Percentiles rank a stretch among this genome's conserved stretches.
phyloP scores from a whole-genome alignment of 2,329 filamentous ascomycete genomes.

The Monilinia polystroma region DNA sequence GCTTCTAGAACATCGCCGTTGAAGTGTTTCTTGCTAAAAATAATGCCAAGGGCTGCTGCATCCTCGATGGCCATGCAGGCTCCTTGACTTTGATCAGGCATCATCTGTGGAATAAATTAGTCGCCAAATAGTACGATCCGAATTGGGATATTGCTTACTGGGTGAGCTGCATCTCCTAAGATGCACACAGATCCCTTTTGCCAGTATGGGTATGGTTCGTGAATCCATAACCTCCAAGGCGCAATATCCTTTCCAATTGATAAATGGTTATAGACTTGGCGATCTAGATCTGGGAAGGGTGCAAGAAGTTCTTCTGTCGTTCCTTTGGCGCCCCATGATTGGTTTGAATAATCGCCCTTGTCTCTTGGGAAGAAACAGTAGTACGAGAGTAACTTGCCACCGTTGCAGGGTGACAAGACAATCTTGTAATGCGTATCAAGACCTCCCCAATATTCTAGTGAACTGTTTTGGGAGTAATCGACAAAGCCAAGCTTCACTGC shows the following conservation, averaged over 20 bases:
- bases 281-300: constrained; percentile 60
- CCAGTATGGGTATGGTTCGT: constrained; percentile 60
- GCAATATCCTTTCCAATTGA: constrained; percentile 61
- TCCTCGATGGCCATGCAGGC: constrained; percentile 46
- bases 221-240: constrained; percentile 65
- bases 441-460: constrained; percentile 70
- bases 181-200: constrained; percentile 53
- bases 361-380: constrained; percentile 67
- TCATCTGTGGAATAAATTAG: constrained; percentile 46
- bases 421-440: constrained; percentile 66
- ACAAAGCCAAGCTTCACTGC: constrained; percentile 58
- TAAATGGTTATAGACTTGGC: constrained; percentile 56
- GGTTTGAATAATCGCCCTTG: constrained; percentile 57
- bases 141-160: constrained; percentile 34
- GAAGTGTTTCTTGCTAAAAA: constrained; percentile 44
- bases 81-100: constrained; percentile 67
- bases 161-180: constrained; percentile 66
- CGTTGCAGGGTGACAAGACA: constrained; percentile 67
- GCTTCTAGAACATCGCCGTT: constrained; percentile 49
- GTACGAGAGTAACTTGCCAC: constrained; percentile 63
- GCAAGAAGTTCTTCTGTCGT: constrained; percentile 58
- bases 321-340: constrained; percentile 57
- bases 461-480: constrained; percentile 59
- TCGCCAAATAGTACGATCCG: background rate
- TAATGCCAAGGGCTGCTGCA: constrained; percentile 42